A percentile compares a stretch with the other conserved stretches of the same genome.
phyloP scores from a whole-genome alignment of 352 stramenopile species.

The Phytophthora pisi region DNA sequence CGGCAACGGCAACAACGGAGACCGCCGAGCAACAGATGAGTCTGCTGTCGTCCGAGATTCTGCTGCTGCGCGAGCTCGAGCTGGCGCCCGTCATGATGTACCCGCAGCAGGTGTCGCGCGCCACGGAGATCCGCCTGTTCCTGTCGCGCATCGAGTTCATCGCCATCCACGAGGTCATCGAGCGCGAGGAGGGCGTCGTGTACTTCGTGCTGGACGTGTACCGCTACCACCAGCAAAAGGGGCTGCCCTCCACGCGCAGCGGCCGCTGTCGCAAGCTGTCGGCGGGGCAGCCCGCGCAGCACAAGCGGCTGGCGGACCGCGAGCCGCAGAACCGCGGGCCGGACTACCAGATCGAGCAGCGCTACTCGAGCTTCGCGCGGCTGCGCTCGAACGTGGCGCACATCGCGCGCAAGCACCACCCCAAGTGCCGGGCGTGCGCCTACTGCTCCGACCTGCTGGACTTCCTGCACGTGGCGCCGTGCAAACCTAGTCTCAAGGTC shows the following conservation, averaged over 20 bases:
- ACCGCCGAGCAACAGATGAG: slow-evolving; percentile 8
- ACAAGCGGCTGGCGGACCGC: slow-evolving; percentile 4
- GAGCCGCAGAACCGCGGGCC: slow-evolving; percentile 35
- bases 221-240: slow-evolving; percentile 59
- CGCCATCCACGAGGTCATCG: slow-evolving; percentile 54
- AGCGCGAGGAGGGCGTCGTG: slow-evolving; percentile 50
- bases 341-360: slow-evolving; percentile 68
- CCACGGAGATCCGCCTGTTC: slow-evolving; percentile 59
- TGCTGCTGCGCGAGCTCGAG: slow-evolving; percentile 42
- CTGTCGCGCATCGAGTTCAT: slow-evolving; percentile 66
- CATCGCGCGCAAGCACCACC: slow-evolving; percentile 55
- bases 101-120: slow-evolving; percentile 58
- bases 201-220: slow-evolving; percentile 75
- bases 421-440: slow-evolving; percentile 43
- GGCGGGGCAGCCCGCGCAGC: slow-evolving; percentile 11
- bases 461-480: slow-evolving; percentile 47
- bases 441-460: slow-evolving; percentile 56
- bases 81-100: slow-evolving; percentile 52
- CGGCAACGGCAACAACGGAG: slow-evolving; percentile 8
- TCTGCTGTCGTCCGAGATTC: slow-evolving; percentile 29
- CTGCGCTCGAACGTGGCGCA: slow-evolving; percentile 54
- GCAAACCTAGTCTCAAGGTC: slow-evolving; percentile 54
- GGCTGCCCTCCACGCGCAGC: slow-evolving; percentile 41
- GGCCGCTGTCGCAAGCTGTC: slow-evolving; percentile 21
- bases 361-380: slow-evolving; percentile 67